Evolutionary conservation across 2,329 filamentous ascomycete genomes (phyloP), one percentile per base, ranked within the genome.

Genomic region (Fusarium poae): DNA sequence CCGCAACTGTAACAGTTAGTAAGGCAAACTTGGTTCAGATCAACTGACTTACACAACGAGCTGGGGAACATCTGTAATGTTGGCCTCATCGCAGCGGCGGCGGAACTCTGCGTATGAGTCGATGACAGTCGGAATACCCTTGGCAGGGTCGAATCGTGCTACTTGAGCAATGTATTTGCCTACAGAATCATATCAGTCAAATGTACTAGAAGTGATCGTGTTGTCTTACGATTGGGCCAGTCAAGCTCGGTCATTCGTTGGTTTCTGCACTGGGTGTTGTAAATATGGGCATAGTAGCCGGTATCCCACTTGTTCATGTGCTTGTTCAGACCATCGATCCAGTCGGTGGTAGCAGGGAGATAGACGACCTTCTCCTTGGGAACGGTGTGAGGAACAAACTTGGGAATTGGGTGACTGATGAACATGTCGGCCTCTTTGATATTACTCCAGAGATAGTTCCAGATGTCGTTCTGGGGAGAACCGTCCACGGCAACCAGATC

Each of bases 281-380:
- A 93, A n/a, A 90, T 83, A 68, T 92, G 88, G 51, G 91, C 86
- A 72, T 95, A 95, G 79, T 91, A 93, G 15, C 87, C 86, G 9
- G 85, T 83, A 74, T 93, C 91, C 88, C 89, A 93, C 51, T 86
- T 82, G 62, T 86, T 86, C 77, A 95, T 84, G 25, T 82, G 79
- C 78, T 96, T 96, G 82, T 94, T 96, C 70, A 95, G 79, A 11
- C 92, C 92, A 75, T 96, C 92, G 5, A 94, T 83, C 88, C 92
- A 96, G 77, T 96, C 92, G 0, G 92, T 95, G 1, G 92, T 92
- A 13, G 92, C 92, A 5, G 92, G 92, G 76, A 95, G 82, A 76
- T 94, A 94, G 3, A 87, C 89, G 0, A 95, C 89, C 70, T 87
- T 91, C 54, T 89, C 82, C 2, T 78, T 79, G 3, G 89, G 87